phyloP scores from a whole-genome alignment of 257 asterid species.

The Nyctanthes arbortristis region DNA sequence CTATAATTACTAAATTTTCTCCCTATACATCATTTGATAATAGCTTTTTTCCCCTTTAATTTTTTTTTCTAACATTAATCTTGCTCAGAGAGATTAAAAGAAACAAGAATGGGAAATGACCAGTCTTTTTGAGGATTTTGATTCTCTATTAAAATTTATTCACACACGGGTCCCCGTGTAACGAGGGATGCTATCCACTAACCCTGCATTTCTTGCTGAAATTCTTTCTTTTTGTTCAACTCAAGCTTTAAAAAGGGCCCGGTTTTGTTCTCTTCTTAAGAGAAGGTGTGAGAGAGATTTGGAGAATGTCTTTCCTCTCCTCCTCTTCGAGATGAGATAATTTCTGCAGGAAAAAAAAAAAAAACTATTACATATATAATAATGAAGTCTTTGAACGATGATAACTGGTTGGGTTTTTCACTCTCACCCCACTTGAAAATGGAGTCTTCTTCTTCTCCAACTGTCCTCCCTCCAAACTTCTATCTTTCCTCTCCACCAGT shows the following conservation, averaged over 20 bases:
- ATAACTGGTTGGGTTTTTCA: slow-evolving; percentile 80
- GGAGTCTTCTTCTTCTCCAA: slow-evolving; percentile 37
- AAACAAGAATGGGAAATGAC: background rate
- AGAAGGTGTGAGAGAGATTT: slow-evolving; percentile 8
- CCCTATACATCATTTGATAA: no score
- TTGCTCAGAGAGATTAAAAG: no score
- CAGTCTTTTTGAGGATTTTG: background rate
- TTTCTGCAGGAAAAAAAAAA: slow-evolving; percentile 13
- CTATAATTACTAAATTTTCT: no score
- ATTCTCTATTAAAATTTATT: slow-evolving; percentile 11
- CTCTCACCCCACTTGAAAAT: slow-evolving; percentile 76
- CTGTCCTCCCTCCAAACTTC: slow-evolving; percentile 36
- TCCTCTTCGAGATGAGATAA: background rate
- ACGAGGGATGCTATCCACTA: slow-evolving; percentile 50
- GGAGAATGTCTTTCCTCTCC: background rate
- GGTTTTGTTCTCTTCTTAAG: slow-evolving; percentile 8
- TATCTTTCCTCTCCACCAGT: slow-evolving; percentile 32
- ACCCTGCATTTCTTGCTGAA: slow-evolving; percentile 70
- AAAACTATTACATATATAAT: background rate
- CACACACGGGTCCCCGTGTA: slow-evolving; percentile 84
- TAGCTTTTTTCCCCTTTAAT: no score
- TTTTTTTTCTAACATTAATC: no score
- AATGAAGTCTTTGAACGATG: slow-evolving; percentile 54
- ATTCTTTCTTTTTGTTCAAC: slow-evolving; percentile 75
- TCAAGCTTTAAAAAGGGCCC: slow-evolving; percentile 37